A percentile compares a stretch with the other conserved stretches of the same genome.
These are phyloP conservation scores for Arthrobotrys pseudoclavata DNA, from an alignment of 2,329 filamentous ascomycete genomes.

Conservation along the genomic window DNA sequence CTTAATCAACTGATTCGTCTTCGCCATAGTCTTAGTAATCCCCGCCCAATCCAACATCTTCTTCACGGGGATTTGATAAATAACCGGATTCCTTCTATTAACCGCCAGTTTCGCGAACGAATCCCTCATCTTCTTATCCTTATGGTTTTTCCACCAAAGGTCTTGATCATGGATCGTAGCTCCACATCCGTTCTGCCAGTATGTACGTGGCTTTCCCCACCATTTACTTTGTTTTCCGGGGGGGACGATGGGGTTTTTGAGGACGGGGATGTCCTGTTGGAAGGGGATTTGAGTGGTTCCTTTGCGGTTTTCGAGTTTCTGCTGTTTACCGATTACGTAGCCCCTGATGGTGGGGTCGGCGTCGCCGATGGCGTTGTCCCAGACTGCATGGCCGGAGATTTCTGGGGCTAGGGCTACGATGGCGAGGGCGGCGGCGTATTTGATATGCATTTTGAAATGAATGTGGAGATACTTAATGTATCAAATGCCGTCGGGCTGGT, in stretches of 20 bases:
- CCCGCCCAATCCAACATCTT: slow-evolving; percentile 28
- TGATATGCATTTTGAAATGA: slow-evolving; percentile 34
- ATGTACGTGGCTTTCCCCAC: slow-evolving; percentile 25
- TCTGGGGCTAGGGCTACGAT: slow-evolving; percentile 32
- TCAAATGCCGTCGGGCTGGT: slow-evolving; percentile 9
- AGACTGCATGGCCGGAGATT: slow-evolving; percentile 25
- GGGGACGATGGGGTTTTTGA: slow-evolving; percentile 45
- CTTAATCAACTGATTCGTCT: slow-evolving; percentile 11
- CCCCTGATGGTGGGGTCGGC: slow-evolving; percentile 3
- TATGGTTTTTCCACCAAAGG: neutral
- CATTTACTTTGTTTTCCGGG: slow-evolving; percentile 29
- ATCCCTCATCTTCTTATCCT: slow-evolving; percentile 5
- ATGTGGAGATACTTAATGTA: slow-evolving; percentile 18
- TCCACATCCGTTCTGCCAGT: slow-evolving; percentile 41
- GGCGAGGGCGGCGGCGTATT: slow-evolving; percentile 14
- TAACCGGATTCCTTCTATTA: slow-evolving; percentile 10
- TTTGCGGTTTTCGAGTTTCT: neutral
- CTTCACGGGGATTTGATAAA: slow-evolving; percentile 28
- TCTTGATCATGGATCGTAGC: slow-evolving; percentile 23
- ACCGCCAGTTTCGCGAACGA: slow-evolving; percentile 7
- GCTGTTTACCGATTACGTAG: slow-evolving; percentile 12
- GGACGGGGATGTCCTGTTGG: slow-evolving; percentile 32
- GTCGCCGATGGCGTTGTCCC: slow-evolving; percentile 30
- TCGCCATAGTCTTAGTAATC: slow-evolving; percentile 15
- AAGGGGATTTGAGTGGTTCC: slow-evolving; percentile 32